phyloP scores from a whole-genome alignment of 2,329 filamentous ascomycete genomes.

The Lachnellula willkommii region DNA sequence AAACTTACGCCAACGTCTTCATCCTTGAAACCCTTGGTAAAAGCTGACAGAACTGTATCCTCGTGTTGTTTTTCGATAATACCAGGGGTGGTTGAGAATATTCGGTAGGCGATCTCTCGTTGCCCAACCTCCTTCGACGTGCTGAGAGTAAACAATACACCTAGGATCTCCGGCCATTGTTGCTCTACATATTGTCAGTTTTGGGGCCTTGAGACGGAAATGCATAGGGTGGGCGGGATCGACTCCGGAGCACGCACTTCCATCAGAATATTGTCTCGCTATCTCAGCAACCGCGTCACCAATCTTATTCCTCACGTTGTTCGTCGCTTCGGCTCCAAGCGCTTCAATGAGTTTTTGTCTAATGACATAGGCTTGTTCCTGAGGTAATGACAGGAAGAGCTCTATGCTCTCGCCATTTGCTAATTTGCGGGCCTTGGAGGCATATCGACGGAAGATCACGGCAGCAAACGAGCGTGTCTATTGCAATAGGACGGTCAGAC shows the following conservation, averaged over 20 bases:
- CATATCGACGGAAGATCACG: conserved; percentile 89
- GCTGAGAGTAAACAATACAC: conserved; percentile 81
- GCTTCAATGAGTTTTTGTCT: conserved; percentile 77
- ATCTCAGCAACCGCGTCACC: conserved; percentile 96
- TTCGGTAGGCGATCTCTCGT: conserved; percentile 88
- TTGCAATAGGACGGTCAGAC: neutral
- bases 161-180: conserved; percentile 84
- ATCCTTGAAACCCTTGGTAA: conserved; percentile 89
- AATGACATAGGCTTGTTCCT: conserved; percentile 71
- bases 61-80: conserved; percentile 97
- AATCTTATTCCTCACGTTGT: conserved; percentile 84
- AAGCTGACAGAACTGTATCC: conserved; percentile 80
- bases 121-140: conserved; percentile 77
- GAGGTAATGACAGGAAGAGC: conserved; percentile 74
- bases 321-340: conserved; percentile 66
- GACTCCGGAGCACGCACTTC: conserved; percentile 53
- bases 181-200: conserved; percentile 51
- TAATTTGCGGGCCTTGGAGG: conserved; percentile 80
- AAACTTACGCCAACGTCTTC: conserved; percentile 65
- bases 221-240: neutral
- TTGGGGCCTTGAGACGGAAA: conserved; percentile 7
- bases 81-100: conserved; percentile 89
- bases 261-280: conserved; percentile 89
- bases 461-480: conserved; percentile 87
- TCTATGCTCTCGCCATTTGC: conserved; percentile 68